Evolutionary conservation across 1,139 yeast genomes (phyloP), one percentile per base, ranked within the genome.

Genomic region (Candida gigantensis): DNA sequence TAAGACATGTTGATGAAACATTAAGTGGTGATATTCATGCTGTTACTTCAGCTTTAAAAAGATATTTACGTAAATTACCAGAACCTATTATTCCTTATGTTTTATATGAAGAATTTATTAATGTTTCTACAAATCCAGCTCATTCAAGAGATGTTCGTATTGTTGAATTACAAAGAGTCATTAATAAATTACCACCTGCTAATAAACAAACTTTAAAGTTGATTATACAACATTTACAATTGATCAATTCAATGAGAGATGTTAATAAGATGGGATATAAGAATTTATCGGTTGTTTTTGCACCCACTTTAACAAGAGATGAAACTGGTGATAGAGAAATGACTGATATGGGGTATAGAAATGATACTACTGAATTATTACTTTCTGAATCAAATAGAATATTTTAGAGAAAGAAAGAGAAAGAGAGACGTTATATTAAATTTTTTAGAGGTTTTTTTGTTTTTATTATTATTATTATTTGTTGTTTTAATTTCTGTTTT

Each of bases 231-330:
- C 98, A 92, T 63, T 68, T 92, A 46, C 68, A 74, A 31, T 62
- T 74, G 43, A 77, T 86, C 20, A 72, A 73, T 36, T 58, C 65
- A 6, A 65, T 68, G 53, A 67, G 74, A 28, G 57, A 60, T 12
- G 56, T 62, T 27, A 86, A 84, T 52, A 70, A 86, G 57, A 92
- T 92, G 99, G 86, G 78, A 21, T 67, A 77, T 47, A 80, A 81
- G 57, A 89, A 94, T 52, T 62, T 94, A 40, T 84, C 96, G 1
- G 92, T 94, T 34, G 96, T 92, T 12, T 92, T 92, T 70, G 96
- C 97, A 0, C 98, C 99, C 2, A 89, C 97, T 3, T 66, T 92
- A 35, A 85, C 89, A 0, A 71, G 97, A 42, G 96, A 89, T 49
- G 68, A 72, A 43, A 74, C 81, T 17, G 95, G 96, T 4, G 89